phyloP scores from a whole-genome alignment of 2,329 filamentous ascomycete species.

The Talaromyces atroroseus region DNA sequence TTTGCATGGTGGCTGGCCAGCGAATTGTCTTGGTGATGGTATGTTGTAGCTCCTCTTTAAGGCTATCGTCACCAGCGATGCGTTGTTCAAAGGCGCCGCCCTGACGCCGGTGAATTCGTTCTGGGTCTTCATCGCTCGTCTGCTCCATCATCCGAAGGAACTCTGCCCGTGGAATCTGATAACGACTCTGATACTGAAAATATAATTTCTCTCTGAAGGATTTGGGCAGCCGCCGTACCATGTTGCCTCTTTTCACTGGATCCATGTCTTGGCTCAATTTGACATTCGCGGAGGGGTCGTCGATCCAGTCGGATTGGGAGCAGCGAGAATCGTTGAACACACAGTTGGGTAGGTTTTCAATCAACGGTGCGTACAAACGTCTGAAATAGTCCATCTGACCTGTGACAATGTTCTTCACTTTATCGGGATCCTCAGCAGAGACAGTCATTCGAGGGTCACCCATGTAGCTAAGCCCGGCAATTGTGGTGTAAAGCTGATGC shows the following conservation, averaged over 20 bases:
- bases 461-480: slow-evolving; percentile 87
- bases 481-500: slow-evolving; percentile 79
- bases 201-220: slow-evolving; percentile 85
- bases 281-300: slow-evolving; percentile 59
- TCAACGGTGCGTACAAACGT: slow-evolving; percentile 80
- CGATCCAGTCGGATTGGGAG: slow-evolving; percentile 56
- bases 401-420: slow-evolving; percentile 89
- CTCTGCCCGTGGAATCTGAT: slow-evolving; percentile 73
- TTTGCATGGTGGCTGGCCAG: slow-evolving; percentile 89
- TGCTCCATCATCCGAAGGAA: slow-evolving; percentile 80
- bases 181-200: slow-evolving; percentile 90
- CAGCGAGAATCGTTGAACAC: slow-evolving; percentile 64
- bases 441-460: slow-evolving; percentile 95
- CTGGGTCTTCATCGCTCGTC: slow-evolving; percentile 60
- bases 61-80: slow-evolving; percentile 66
- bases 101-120: slow-evolving; percentile 64
- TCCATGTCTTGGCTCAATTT: slow-evolving; percentile 86
- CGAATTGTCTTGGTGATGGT: slow-evolving; percentile 83
- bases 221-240: slow-evolving; percentile 86
- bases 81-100: slow-evolving; percentile 81
- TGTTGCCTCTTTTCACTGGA: slow-evolving; percentile 82
- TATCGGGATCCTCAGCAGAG: slow-evolving; percentile 82
- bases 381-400: slow-evolving; percentile 91
- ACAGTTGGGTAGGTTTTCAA: slow-evolving; percentile 86
- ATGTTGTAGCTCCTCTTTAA: slow-evolving; percentile 65